A percentile compares a stretch with the other conserved stretches of the same genome.
phyloP scores from a whole-genome alignment of 805 yeast species.

The Ogataea polymorpha region DNA sequence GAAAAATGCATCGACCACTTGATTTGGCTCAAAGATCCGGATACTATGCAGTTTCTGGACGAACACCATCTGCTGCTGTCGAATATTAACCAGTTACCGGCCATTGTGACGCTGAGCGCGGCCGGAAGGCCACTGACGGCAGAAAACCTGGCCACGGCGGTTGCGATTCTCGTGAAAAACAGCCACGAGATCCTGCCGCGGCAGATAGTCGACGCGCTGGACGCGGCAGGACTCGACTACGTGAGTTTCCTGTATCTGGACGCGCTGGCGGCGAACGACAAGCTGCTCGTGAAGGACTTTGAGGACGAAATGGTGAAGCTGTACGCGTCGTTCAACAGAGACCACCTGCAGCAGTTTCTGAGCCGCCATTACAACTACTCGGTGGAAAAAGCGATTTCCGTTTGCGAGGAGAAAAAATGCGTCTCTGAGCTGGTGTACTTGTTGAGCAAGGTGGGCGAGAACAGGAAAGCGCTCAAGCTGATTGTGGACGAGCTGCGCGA shows the following conservation, averaged over 20 bases:
- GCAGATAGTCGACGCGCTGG: slow-evolving; percentile 46
- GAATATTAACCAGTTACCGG: slow-evolving; percentile 48
- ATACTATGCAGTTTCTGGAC: slow-evolving; percentile 56
- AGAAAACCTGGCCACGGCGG: slow-evolving; percentile 39
- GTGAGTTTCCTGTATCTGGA: slow-evolving; percentile 67
- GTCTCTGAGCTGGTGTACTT: slow-evolving; percentile 76
- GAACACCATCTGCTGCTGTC: slow-evolving; percentile 59
- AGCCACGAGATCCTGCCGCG: slow-evolving; percentile 63
- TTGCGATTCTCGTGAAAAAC: slow-evolving; percentile 56
- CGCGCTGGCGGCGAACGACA: slow-evolving; percentile 53
- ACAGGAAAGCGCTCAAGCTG: slow-evolving; percentile 67
- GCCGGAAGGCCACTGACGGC: slow-evolving; percentile 35
- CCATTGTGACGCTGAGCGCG: slow-evolving; percentile 39
- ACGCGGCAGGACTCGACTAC: slow-evolving; percentile 39
- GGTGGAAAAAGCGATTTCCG: slow-evolving; percentile 62
- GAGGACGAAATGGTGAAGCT: slow-evolving; percentile 68
- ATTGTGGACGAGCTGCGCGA: slow-evolving; percentile 77
- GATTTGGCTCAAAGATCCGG: slow-evolving; percentile 50
- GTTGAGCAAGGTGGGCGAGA: slow-evolving; percentile 79
- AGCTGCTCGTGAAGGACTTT: slow-evolving; percentile 48
- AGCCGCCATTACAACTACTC: slow-evolving; percentile 59
- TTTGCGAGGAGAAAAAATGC: slow-evolving; percentile 53
- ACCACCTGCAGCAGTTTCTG: slow-evolving; percentile 57
- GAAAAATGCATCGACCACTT: slow-evolving; percentile 63
- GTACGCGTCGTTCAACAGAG: slow-evolving; percentile 59